phyloP scores from a whole-genome alignment of 2,329 filamentous ascomycete genomes.

The Pestalotiopsis sp. region DNA sequence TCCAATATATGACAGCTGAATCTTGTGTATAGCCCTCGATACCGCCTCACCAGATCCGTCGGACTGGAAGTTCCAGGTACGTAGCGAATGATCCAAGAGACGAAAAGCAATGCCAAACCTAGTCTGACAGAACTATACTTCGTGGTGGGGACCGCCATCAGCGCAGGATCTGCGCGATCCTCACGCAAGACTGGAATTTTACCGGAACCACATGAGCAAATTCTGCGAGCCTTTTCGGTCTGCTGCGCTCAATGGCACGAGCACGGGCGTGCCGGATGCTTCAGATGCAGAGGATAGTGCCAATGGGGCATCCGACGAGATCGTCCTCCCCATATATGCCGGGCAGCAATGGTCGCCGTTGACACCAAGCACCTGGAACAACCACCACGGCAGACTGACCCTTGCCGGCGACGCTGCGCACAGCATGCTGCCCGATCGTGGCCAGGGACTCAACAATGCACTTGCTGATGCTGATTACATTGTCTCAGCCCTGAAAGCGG shows the following conservation, averaged over 20 bases:
- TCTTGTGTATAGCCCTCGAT: background rate
- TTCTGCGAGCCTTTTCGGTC: background rate
- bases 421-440: background rate
- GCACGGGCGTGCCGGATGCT: background rate
- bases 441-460: background rate
- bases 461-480: background rate
- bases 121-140: background rate
- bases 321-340: background rate
- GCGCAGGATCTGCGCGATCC: background rate
- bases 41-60: background rate
- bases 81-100: background rate
- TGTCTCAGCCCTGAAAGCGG: background rate
- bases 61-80: background rate
- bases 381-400: background rate
- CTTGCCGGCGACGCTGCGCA: conserved; percentile 1
- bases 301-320: background rate
- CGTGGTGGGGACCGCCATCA: background rate
- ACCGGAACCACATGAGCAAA: background rate
- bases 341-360: background rate
- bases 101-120: background rate
- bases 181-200: background rate
- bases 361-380: background rate
- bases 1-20: background rate
- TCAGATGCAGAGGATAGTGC: background rate
- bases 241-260: background rate